Base-by-base conservation (phyloP, 2,329 filamentous ascomycete genomes). In the Sclerotinia spermophila region DNA sequence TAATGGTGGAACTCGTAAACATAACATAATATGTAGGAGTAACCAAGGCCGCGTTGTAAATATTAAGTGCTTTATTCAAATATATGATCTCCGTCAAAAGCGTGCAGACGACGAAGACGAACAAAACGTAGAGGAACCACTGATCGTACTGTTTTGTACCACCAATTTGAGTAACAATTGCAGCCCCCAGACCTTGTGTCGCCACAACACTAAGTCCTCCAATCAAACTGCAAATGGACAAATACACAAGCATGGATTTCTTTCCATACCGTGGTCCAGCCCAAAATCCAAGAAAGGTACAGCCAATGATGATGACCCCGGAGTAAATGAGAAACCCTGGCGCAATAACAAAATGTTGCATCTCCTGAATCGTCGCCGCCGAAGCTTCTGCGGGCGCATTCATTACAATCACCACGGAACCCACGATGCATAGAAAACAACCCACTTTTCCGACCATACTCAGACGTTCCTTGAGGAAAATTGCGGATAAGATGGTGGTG, bases 11-110 rank as follows among this genome's bases (percentile, higher is more conserved):
- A 76, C 91, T 97, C 53, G 96, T 99, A 80, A 99, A 99, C 83
- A 96, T 95, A 75, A 99, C 96, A 80, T 99, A 99, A 82, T 99
- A 99, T 3, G 96, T 99, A 0, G 96, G 96, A 0, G 96, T 99
- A 72, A 99, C 96, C 74, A 99, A 87, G 11, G 96, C 95, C 51
- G 96, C 96, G 78, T 99, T 98, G 85, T 95, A 98, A 65, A 99
- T 82, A 79, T 99, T 98, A 70, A 98, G 86, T 8, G 96, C 96
- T 97, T 99, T 99, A 80, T 99, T 99, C 56, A 99, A 85, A 80
- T 91, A 99, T 74, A 98, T 90, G 74, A 99, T 97, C 82, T 98
- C 96, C 0, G 93, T 97, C 76, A 98, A 76, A 17, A 99, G 84
- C 0, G 96, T 98, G n/a, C 84, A 82, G 74, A 98, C 86, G 67